Evolutionary conservation across 257 asterid genomes (phyloP).

Genomic region (Thymus mandschuricus): DNA sequence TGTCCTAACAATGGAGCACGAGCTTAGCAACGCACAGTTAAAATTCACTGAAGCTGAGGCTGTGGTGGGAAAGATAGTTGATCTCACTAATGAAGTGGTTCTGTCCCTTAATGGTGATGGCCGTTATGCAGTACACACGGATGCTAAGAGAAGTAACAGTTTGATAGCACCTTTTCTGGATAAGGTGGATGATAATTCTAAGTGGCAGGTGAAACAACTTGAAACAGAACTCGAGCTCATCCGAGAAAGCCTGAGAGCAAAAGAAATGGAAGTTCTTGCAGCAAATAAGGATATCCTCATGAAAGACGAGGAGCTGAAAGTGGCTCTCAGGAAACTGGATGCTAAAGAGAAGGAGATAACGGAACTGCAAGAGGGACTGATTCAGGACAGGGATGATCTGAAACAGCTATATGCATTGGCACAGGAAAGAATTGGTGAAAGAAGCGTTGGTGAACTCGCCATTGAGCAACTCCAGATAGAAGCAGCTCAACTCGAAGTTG

Average conservation of each 20-base stretch:
- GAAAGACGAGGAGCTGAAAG: slow-evolving; percentile 69
- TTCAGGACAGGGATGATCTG: slow-evolving; percentile 48
- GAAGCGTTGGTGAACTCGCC: slow-evolving; percentile 62
- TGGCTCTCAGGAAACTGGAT: slow-evolving; percentile 47
- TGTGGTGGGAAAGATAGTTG: slow-evolving; percentile 61
- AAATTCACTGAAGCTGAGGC: slow-evolving; percentile 72
- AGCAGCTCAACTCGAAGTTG: slow-evolving; percentile 74
- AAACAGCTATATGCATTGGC: slow-evolving; percentile 57
- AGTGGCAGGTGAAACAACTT: slow-evolving; percentile 57
- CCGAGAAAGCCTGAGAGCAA: slow-evolving; percentile 59
- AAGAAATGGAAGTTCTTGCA: slow-evolving; percentile 70
- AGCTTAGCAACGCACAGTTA: slow-evolving; percentile 46
- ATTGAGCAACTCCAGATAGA: slow-evolving; percentile 72
- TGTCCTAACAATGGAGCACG: slow-evolving; percentile 55
- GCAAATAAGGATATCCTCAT: slow-evolving; percentile 58
- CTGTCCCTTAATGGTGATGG: slow-evolving; percentile 43
- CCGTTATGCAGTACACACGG: slow-evolving; percentile 27
- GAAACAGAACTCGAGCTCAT: slow-evolving; percentile 64
- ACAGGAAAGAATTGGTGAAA: slow-evolving; percentile 57
- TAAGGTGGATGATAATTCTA: slow-evolving; percentile 35
- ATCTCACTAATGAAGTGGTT: slow-evolving; percentile 65
- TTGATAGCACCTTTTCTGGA: slow-evolving; percentile 30
- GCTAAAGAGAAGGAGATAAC: slow-evolving; percentile 63
- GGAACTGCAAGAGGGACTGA: slow-evolving; percentile 50
- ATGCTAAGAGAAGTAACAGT: slow-evolving; percentile 28